Percentiles rank a stretch among this genome's conserved stretches.
Evolutionary conservation across 257 asterid species (phyloP).

Genomic region (Asclepias syriaca): DNA sequence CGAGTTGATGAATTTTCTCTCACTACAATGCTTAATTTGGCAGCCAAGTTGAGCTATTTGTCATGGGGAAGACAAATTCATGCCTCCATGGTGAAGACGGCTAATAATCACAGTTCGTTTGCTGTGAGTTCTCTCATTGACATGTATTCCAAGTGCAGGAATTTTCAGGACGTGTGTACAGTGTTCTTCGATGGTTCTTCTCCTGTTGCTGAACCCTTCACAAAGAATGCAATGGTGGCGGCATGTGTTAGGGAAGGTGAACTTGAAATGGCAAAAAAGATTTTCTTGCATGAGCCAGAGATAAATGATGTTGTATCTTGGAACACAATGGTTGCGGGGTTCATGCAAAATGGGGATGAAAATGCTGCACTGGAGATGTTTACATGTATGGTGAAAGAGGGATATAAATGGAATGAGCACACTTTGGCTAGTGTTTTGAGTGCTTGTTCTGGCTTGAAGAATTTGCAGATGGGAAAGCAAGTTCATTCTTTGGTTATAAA

Average conservation of each 20-base stretch:
- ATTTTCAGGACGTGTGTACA: slow-evolving; percentile 42
- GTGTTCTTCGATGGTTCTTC: slow-evolving; percentile 34
- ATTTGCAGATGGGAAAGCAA: slow-evolving; percentile 62
- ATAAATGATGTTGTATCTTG: slow-evolving; percentile 68
- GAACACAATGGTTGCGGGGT: slow-evolving; percentile 82
- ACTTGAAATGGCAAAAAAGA: slow-evolving; percentile 49
- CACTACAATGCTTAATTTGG: slow-evolving; percentile 69
- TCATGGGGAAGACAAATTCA: slow-evolving; percentile 63
- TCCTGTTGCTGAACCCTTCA: slow-evolving; percentile 46
- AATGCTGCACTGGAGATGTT: slow-evolving; percentile 56
- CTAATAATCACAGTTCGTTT: slow-evolving; percentile 53
- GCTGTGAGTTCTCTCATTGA: slow-evolving; percentile 72
- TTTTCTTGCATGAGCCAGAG: slow-evolving; percentile 40
- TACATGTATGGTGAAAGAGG: slow-evolving; percentile 47
- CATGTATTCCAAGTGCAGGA: slow-evolving; percentile 86
- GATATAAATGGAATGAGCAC: slow-evolving; percentile 52
- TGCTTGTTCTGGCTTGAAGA: slow-evolving; percentile 61
- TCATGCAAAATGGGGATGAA: slow-evolving; percentile 53
- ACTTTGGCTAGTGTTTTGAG: slow-evolving; percentile 54
- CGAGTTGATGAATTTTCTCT: slow-evolving; percentile 64
- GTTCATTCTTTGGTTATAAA: slow-evolving; percentile 67
- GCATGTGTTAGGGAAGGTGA: slow-evolving; percentile 84
- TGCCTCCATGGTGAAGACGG: slow-evolving; percentile 70
- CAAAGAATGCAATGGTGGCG: slow-evolving; percentile 72
- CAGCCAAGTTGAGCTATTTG: slow-evolving; percentile 43